Conservation (phyloP, 441 rosid species). For the Codiaeum variegatum region DNA sequence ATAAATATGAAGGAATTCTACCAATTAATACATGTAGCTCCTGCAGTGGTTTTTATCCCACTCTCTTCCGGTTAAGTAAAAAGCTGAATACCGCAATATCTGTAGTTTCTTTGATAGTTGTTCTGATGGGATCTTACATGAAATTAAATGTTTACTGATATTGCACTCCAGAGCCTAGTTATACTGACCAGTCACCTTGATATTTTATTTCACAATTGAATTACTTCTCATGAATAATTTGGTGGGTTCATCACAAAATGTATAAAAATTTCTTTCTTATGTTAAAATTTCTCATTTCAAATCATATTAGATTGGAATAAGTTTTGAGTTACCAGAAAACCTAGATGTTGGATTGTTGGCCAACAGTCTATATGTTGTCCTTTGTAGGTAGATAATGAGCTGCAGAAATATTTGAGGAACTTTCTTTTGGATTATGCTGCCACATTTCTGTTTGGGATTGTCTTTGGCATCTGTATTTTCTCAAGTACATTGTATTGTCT, state of each 20-base stretch:
- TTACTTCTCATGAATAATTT: background rate
- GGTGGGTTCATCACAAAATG: background rate
- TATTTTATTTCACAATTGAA: background rate
- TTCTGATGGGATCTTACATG: background rate
- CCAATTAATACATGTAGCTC: slow-evolving; percentile 2
- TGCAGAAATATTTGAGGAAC: background rate
- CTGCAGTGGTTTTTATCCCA: background rate
- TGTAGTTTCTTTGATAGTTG: background rate
- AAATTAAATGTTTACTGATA: background rate
- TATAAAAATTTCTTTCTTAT: background rate
- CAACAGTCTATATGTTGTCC: background rate
- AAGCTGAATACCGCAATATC: background rate
- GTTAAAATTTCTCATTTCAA: background rate
- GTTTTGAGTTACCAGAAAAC: background rate
- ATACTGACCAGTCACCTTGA: background rate
- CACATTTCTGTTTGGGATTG: background rate
- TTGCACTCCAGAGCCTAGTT: background rate
- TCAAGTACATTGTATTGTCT: too few species aligned
- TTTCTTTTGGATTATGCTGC: background rate
- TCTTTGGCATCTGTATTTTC: background rate
- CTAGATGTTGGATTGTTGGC: background rate
- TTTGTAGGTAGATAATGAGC: background rate
- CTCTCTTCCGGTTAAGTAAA: background rate
- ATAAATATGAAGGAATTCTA: too few species aligned
- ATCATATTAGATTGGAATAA: background rate